Conservation (phyloP, 257 asterid species). For the Plantago elongata region DNA sequence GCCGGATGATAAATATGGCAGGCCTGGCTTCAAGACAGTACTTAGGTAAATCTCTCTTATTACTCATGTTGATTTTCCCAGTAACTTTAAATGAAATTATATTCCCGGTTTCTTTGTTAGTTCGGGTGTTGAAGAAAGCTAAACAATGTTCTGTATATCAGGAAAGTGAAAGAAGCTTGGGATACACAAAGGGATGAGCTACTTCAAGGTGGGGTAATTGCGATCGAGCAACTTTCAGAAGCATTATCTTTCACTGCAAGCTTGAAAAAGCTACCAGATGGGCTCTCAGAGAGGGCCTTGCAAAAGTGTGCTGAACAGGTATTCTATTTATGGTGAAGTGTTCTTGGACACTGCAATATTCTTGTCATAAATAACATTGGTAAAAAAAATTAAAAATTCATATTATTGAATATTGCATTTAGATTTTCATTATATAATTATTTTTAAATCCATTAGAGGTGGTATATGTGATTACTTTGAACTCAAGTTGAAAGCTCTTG, state of each 20-base stretch:
- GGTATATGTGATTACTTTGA: too few species aligned
- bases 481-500: too few species aligned
- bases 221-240: conserved; percentile 85
- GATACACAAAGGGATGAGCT: conserved; percentile 56
- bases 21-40: conserved; percentile 91
- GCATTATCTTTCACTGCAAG: conserved; percentile 63
- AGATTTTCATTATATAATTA: too few species aligned
- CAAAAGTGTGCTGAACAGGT: conserved; percentile 83
- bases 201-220: conserved; percentile 65
- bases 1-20: conserved; percentile 84
- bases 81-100: conserved; percentile 7
- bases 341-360: background rate
- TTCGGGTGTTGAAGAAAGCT: background rate
- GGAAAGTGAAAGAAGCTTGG: conserved; percentile 99
- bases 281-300: conserved; percentile 52
- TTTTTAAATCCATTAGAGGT: too few species aligned
- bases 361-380: background rate
- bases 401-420: too few species aligned
- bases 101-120: background rate
- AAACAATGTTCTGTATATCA: conserved; percentile 22
- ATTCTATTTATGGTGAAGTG: background rate
- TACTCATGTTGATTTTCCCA: background rate
- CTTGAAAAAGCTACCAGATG: conserved; percentile 59
- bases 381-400: background rate
- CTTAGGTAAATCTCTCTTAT: conserved; percentile 46